Percentiles rank a stretch among this genome's conserved stretches.
Conservation (phyloP, 257 asterid genomes). For the Przewalskia tangutica region DNA sequence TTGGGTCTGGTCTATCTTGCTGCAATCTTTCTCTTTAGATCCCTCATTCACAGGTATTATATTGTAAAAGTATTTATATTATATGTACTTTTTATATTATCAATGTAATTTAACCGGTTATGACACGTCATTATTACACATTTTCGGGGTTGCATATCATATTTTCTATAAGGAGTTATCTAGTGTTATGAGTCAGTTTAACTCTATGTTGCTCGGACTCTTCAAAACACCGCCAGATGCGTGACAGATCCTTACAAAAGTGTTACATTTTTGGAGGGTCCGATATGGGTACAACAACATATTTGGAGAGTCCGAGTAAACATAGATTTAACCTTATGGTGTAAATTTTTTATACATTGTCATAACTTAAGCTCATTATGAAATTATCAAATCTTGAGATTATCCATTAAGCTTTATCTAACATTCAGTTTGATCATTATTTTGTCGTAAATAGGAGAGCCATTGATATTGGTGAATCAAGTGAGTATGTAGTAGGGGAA, state of each 20-base stretch:
- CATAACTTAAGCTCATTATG: background rate
- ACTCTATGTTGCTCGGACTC: background rate
- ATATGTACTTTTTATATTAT: background rate
- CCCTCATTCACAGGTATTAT: constrained; percentile 60
- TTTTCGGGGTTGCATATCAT: background rate
- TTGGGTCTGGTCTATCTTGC: constrained; percentile 76
- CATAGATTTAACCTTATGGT: background rate
- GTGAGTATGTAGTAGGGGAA: constrained; percentile 57
- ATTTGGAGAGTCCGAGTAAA: background rate
- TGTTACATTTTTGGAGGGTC: background rate
- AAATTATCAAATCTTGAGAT: background rate
- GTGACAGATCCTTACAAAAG: no score
- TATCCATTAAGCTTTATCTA: background rate
- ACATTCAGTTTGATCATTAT: background rate
- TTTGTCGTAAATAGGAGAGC: constrained; percentile 28
- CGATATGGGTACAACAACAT: background rate
- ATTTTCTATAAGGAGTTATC: background rate
- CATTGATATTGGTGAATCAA: constrained; percentile 20
- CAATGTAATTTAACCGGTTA: background rate
- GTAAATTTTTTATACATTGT: background rate
- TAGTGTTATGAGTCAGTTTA: background rate
- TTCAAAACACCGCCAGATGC: background rate
- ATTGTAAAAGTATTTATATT: background rate
- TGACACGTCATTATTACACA: background rate
- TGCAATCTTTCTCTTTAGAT: constrained; percentile 70